Conservation (phyloP, 2,329 filamentous ascomycete species). For the Fusarium haematococcum region DNA sequence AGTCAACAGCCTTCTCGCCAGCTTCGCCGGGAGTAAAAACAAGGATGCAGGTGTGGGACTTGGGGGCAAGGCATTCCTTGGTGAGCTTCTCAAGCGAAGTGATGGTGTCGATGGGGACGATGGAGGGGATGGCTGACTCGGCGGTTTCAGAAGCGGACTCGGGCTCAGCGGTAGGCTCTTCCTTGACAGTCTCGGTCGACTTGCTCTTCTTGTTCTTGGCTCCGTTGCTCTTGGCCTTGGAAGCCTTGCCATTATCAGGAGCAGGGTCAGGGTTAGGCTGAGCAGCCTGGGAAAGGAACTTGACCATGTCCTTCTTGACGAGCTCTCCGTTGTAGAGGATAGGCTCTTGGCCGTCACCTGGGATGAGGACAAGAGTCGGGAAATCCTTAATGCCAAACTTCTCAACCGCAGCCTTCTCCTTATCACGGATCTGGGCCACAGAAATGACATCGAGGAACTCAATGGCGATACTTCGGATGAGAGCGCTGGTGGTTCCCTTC, state of each 20-base stretch:
- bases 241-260: constrained; percentile 54
- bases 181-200: constrained; percentile 45
- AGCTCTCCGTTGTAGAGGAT: constrained; percentile 84
- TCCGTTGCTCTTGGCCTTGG: constrained; percentile 55
- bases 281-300: constrained; percentile 84
- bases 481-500: constrained; percentile 87
- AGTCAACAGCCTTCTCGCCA: constrained; percentile 68
- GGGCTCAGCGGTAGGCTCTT: constrained; percentile 43
- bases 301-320: constrained; percentile 84
- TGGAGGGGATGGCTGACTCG: constrained; percentile 50
- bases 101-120: constrained; percentile 75
- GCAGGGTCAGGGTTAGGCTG: constrained; percentile 81
- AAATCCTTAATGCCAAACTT: constrained; percentile 82
- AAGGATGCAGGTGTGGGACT: constrained; percentile 86
- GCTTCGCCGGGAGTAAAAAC: constrained; percentile 72
- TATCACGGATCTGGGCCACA: constrained; percentile 85
- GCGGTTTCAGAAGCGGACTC: constrained; percentile 26
- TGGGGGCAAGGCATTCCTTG: constrained; percentile 78
- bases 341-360: constrained; percentile 74
- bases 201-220: constrained; percentile 50
- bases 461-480: constrained; percentile 87
- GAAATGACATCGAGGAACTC: constrained; percentile 86
- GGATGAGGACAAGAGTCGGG: constrained; percentile 84
- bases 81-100: constrained; percentile 72
- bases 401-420: constrained; percentile 78